These are phyloP conservation scores for Calocera cornea DNA, from an alignment of 768 basidiomycete genomes.

Conservation along the genomic window DNA sequence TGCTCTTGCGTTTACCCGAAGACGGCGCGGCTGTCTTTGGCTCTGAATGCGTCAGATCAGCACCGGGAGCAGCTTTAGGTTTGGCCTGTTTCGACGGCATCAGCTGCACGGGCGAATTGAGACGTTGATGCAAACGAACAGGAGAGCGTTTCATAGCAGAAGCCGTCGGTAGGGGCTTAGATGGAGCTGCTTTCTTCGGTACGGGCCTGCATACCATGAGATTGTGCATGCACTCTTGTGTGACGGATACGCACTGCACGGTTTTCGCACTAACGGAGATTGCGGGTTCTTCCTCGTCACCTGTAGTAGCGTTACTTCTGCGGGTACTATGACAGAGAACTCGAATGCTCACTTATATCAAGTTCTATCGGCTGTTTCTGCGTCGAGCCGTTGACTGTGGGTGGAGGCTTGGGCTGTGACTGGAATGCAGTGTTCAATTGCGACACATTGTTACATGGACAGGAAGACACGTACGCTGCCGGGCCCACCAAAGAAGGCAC, in stretches of 20 bases:
- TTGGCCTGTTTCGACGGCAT: too few relatives aligned
- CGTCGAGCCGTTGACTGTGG: neutral
- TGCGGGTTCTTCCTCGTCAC: neutral
- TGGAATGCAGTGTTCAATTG: neutral
- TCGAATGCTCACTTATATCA: neutral
- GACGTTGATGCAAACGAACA: too few relatives aligned
- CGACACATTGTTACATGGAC: too few relatives aligned
- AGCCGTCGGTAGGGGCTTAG: too few relatives aligned
- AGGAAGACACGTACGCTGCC: neutral
- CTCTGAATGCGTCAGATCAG: neutral
- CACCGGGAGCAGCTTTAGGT: neutral
- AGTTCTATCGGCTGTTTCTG: neutral
- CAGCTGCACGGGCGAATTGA: too few relatives aligned
- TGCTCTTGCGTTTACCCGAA: neutral
- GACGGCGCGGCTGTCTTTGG: neutral
- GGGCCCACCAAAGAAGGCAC: slow-evolving; percentile 4
- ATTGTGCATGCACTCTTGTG: neutral
- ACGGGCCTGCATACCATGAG: neutral
- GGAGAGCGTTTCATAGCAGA: too few relatives aligned
- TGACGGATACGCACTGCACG: neutral
- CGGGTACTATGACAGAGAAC: neutral
- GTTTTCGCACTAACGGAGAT: neutral
- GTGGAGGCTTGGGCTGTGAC: neutral
- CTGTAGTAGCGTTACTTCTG: neutral
- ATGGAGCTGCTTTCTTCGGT: too few relatives aligned